These are phyloP conservation scores for Metschnikowia lochheadii DNA, from an alignment of 805 yeast genomes.

Conservation along the genomic window DNA sequence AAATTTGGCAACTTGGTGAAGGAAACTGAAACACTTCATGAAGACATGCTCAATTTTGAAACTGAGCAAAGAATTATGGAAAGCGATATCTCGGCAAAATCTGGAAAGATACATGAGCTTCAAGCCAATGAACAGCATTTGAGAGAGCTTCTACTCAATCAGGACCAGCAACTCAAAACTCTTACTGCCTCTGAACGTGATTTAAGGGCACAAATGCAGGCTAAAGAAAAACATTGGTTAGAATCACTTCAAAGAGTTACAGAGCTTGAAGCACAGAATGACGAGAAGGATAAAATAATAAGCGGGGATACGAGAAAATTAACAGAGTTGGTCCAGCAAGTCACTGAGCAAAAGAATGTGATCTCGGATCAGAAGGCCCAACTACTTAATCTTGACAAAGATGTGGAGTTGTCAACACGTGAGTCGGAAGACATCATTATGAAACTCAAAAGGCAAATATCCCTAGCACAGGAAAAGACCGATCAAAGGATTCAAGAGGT, in stretches of 20 bases:
- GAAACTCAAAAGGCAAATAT: constrained; percentile 22
- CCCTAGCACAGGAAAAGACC: constrained; percentile 43
- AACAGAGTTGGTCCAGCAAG: constrained; percentile 25
- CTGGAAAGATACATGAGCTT: constrained; percentile 1
- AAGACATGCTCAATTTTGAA: constrained; percentile 17
- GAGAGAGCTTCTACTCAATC: constrained; percentile 3
- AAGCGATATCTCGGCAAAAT: constrained; percentile 5
- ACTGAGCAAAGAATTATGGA: constrained; percentile 13
- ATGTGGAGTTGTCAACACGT: constrained; percentile 4
- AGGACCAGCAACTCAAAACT: neutral
- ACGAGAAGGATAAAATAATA: constrained; percentile 30
- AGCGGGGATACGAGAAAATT: constrained; percentile 29
- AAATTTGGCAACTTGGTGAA: constrained; percentile 13
- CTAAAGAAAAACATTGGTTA: constrained; percentile 3
- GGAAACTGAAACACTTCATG: constrained; percentile 15
- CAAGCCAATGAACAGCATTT: constrained; percentile 7
- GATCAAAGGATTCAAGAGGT: constrained; percentile 56
- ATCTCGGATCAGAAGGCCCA: constrained; percentile 8
- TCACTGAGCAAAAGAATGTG: constrained; percentile 18
- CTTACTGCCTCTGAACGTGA: neutral
- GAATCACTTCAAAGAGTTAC: constrained; percentile 18
- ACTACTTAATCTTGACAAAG: neutral
- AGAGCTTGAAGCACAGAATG: constrained; percentile 28
- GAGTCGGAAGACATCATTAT: constrained; percentile 18
- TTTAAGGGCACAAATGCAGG: constrained; percentile 7